A percentile compares a stretch with the other conserved stretches of the same genome.
Conservation (phyloP, 176 grass and related monocot genomes). For the Bromus sterilis region DNA sequence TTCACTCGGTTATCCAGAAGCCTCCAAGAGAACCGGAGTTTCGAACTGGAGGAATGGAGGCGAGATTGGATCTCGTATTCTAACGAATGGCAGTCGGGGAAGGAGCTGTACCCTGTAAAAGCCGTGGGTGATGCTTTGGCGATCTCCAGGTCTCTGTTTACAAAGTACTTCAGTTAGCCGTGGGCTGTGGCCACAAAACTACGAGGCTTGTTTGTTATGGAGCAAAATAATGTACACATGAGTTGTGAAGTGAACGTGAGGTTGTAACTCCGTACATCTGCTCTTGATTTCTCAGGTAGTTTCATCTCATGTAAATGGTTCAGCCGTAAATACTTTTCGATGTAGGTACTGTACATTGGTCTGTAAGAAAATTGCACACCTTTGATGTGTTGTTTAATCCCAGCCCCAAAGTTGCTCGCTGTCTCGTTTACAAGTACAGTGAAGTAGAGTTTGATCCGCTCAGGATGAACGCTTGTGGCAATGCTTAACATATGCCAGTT, state of each 20-base stretch:
- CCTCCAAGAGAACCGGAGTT: constrained; percentile 58
- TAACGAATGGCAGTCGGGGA: constrained; percentile 63
- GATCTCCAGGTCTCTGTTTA: constrained; percentile 63
- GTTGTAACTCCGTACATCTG: background rate
- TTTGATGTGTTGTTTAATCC: background rate
- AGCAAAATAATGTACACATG: background rate
- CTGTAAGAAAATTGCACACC: background rate
- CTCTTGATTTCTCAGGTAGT: background rate
- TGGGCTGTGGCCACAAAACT: background rate
- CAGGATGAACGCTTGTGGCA: no score
- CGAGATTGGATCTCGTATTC: constrained; percentile 83
- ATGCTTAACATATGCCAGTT: no score
- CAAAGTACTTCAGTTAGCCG: constrained; percentile 69
- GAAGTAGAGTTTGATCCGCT: no score
- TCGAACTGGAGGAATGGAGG: constrained; percentile 76
- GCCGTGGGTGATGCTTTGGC: constrained; percentile 50
- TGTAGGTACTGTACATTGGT: background rate
- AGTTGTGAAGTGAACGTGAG: background rate
- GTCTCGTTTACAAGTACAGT: background rate
- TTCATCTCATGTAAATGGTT: background rate
- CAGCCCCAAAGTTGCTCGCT: background rate
- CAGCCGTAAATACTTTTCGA: background rate
- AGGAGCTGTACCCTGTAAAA: constrained; percentile 45
- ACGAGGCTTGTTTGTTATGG: background rate
- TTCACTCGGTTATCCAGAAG: constrained; percentile 53